Evolutionary conservation across 2,329 filamentous ascomycete genomes (phyloP).

Genomic region (Colletotrichum magnum): DNA sequence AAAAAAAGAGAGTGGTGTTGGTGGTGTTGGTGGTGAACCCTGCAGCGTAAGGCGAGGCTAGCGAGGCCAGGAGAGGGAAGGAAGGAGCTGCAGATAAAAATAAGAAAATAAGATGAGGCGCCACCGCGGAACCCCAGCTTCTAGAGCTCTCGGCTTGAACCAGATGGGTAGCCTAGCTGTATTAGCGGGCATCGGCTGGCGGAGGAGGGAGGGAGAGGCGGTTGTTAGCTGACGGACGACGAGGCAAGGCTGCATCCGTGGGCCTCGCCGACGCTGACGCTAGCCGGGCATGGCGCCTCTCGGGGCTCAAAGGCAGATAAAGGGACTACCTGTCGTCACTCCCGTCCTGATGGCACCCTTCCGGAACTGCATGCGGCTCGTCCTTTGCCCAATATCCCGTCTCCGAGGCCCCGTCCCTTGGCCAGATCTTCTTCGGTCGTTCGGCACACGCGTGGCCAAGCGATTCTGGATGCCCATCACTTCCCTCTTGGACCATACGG

Average conservation of each 20-base stretch:
- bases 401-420: slow-evolving; percentile 7
- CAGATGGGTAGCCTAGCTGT: slow-evolving; percentile 9
- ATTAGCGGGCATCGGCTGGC: slow-evolving; percentile 19
- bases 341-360: slow-evolving; percentile 2
- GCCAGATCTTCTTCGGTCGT: slow-evolving; percentile 21
- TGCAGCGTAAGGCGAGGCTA: slow-evolving; percentile 22
- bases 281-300: slow-evolving; percentile 26
- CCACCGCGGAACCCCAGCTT: slow-evolving; percentile 24
- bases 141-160: slow-evolving; percentile 24
- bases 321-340: slow-evolving; percentile 25
- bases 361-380: slow-evolving; percentile 27
- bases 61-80: neutral
- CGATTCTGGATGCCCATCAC: slow-evolving; percentile 17
- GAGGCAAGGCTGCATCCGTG: slow-evolving; percentile 19
- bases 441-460: slow-evolving; percentile 21
- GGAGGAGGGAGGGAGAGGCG: neutral
- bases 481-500: slow-evolving; percentile 10
- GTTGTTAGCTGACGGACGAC: slow-evolving; percentile 1
- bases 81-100: slow-evolving; percentile 17
- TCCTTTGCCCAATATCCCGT: neutral
- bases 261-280: slow-evolving; percentile 21
- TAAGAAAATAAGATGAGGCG: slow-evolving; percentile 14
- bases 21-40: slow-evolving; percentile 6
- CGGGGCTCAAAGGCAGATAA: slow-evolving; percentile 31
- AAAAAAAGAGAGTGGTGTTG: slow-evolving; percentile 9